Evolutionary conservation across 2,329 filamentous ascomycete species (phyloP).

Genomic region (Fusarium continuum): DNA sequence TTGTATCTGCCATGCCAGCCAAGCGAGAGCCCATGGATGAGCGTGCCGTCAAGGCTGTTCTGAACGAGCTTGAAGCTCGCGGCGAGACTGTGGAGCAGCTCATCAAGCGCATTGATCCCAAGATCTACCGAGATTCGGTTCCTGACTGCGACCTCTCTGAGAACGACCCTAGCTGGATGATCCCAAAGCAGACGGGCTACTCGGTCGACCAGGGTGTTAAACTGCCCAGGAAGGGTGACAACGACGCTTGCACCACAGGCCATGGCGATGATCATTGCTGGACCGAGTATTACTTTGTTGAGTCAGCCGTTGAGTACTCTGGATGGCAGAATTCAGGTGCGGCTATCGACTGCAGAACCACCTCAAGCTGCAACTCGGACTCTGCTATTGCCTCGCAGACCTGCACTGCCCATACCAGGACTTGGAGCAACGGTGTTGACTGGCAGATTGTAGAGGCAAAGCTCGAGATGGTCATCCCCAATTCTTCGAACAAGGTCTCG

Average conservation of each 20-base stretch:
- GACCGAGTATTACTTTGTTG: constrained; percentile 18
- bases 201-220: constrained; percentile 11
- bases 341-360: constrained; percentile 13
- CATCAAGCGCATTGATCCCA: constrained; percentile 4
- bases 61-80: background rate
- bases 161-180: constrained; percentile 18
- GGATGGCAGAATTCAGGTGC: constrained; percentile 13
- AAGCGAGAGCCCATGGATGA: constrained; percentile 12
- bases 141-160: background rate
- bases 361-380: constrained; percentile 6
- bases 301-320: constrained; percentile 10
- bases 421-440: constrained; percentile 4
- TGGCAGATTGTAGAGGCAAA: constrained; percentile 2
- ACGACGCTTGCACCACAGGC: constrained; percentile 20
- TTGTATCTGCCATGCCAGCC: constrained; percentile 6
- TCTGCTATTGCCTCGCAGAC: background rate
- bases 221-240: constrained; percentile 2
- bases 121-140: constrained; percentile 8
- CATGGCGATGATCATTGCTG: constrained; percentile 10
- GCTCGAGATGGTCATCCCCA: background rate
- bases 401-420: constrained; percentile 3
- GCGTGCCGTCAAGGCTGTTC: background rate
- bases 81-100: constrained; percentile 1
- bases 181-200: constrained; percentile 15
- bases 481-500: background rate